A percentile compares a stretch with the other conserved stretches of the same genome.
Conservation (phyloP, 805 yeast species). For the Spathaspora boniae region DNA sequence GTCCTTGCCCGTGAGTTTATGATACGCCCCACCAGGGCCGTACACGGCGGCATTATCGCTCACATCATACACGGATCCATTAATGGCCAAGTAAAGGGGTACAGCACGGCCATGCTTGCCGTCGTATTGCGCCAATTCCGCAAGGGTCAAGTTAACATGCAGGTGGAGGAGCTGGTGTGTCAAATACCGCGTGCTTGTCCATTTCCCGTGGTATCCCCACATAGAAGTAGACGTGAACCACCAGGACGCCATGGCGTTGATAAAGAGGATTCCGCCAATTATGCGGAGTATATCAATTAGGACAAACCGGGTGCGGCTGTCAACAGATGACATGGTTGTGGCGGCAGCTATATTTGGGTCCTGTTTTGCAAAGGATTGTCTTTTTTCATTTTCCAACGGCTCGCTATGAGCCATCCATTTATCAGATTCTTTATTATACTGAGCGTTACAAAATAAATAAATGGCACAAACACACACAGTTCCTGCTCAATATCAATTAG, state of each 20-base stretch:
- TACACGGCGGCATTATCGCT: slow-evolving; percentile 46
- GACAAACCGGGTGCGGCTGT: slow-evolving; percentile 15
- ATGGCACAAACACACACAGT: background rate
- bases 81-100: slow-evolving; percentile 58
- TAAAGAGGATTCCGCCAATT: slow-evolving; percentile 42
- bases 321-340: too few species aligned
- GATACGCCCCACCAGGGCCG: slow-evolving; percentile 52
- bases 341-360: too few species aligned
- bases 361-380: too few species aligned
- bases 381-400: too few species aligned
- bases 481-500: slow-evolving; percentile 10
- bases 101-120: slow-evolving; percentile 45
- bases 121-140: slow-evolving; percentile 46
- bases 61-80: slow-evolving; percentile 67
- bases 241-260: slow-evolving; percentile 51
- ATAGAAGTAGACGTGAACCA: slow-evolving; percentile 53
- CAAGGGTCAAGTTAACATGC: slow-evolving; percentile 34
- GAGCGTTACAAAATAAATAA: background rate
- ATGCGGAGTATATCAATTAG: slow-evolving; percentile 42
- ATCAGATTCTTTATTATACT: background rate
- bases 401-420: too few species aligned
- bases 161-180: slow-evolving; percentile 17
- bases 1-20: slow-evolving; percentile 60
- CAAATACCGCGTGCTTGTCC: slow-evolving; percentile 42
- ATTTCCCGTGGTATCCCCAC: slow-evolving; percentile 61